phyloP scores from a whole-genome alignment of 768 basidiomycete species.

The Rhodotorula toruloides region DNA sequence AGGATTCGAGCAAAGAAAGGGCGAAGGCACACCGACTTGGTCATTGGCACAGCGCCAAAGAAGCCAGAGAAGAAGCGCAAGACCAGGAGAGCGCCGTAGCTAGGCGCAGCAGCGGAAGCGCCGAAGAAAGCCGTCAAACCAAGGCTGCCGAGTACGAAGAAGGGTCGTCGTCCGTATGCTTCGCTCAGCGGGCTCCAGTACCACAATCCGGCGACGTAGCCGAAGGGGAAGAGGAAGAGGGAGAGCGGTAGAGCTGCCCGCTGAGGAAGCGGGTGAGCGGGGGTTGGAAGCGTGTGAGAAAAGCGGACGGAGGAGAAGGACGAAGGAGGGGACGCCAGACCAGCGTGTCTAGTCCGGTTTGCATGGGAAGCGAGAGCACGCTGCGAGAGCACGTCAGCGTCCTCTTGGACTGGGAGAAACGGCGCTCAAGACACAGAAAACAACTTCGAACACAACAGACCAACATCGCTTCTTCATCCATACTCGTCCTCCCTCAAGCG shows the following conservation, averaged over 20 bases:
- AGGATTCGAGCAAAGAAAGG: not conserved
- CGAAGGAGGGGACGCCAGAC: no score
- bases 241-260: slow-evolving; percentile 17
- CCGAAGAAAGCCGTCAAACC: slow-evolving; percentile 20
- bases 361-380: no score
- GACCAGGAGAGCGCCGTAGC: slow-evolving; percentile 8
- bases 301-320: no score
- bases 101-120: slow-evolving; percentile 12
- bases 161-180: slow-evolving; percentile 11
- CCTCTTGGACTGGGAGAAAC: no score
- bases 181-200: slow-evolving; percentile 10
- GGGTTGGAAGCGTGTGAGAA: no score
- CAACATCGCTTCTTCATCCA: no score
- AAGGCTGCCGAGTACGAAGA: slow-evolving; percentile 12
- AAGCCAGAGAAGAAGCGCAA: slow-evolving; percentile 24
- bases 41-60: slow-evolving; percentile 22
- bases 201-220: slow-evolving; percentile 21
- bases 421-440: no score
- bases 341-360: no score
- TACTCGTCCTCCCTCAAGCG: no score
- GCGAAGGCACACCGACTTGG: slow-evolving; percentile 6
- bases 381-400: no score
- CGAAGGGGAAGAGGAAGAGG: slow-evolving; percentile 17
- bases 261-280: no score
- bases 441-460: no score